A percentile compares a stretch with the other conserved stretches of the same genome.
Evolutionary conservation across 176 grass and related monocot species (phyloP).

Genomic region (Tuctoria greenei): DNA sequence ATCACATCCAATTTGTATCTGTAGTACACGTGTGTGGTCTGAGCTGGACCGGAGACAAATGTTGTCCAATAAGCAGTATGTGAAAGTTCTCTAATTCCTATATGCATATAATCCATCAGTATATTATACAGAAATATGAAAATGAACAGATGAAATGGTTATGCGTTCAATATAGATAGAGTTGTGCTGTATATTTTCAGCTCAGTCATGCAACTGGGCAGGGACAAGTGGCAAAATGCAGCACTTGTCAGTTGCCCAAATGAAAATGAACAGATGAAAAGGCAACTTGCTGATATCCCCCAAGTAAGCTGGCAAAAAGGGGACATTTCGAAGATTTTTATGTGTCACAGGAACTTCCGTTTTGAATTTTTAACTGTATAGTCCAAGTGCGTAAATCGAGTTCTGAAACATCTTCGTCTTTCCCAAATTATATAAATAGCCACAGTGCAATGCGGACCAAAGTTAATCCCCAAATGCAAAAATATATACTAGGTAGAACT

Average conservation of each 20-base stretch:
- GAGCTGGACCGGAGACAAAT: too few species aligned
- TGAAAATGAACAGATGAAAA: not conserved
- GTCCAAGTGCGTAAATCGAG: not conserved
- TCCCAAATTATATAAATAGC: slow-evolving; percentile 8
- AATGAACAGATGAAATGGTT: not conserved
- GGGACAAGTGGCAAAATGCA: not conserved
- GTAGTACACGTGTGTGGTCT: too few species aligned
- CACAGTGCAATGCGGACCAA: slow-evolving; percentile 2
- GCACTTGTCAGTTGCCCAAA: not conserved
- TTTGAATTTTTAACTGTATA: not conserved
- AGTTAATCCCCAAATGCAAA: slow-evolving; percentile 1
- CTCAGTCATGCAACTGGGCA: not conserved
- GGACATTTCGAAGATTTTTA: not conserved
- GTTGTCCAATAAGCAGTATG: not conserved
- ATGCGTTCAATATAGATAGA: not conserved
- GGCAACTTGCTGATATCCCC: not conserved
- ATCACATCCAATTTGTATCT: too few species aligned
- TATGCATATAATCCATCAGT: not conserved
- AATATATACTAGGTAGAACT: slow-evolving; percentile 15
- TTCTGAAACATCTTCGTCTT: not conserved
- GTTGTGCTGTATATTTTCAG: not conserved
- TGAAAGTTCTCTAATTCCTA: not conserved
- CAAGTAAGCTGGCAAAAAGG: not conserved
- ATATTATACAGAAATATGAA: not conserved
- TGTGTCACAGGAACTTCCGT: not conserved